Conservation (phyloP, 2,329 filamentous ascomycete genomes). For the Sporothrix pallida region DNA sequence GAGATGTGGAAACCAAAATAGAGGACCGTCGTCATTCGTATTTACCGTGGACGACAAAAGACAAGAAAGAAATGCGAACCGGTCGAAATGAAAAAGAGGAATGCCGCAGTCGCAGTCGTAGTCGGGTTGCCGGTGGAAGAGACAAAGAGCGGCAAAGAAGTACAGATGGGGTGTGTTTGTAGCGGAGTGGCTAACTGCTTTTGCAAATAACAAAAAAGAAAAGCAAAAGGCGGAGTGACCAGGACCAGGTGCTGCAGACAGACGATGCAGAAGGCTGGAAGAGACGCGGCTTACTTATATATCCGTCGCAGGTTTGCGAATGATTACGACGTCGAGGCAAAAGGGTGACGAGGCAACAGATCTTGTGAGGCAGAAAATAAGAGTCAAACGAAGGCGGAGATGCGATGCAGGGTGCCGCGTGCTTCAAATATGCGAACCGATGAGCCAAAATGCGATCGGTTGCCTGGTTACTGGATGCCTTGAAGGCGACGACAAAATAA, state of each 20-base stretch:
- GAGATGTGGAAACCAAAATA: background rate
- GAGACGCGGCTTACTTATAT: conserved; percentile 12
- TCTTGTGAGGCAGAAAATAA: background rate
- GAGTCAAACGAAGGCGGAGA: background rate
- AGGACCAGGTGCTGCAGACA: background rate
- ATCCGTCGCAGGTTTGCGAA: conserved; percentile 12
- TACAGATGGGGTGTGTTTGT: conserved; percentile 21
- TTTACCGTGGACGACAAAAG: no score
- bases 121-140: conserved; percentile 6
- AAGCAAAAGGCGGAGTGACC: background rate
- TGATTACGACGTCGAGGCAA: background rate
- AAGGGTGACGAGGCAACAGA: background rate
- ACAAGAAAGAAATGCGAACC: background rate
- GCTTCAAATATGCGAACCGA: conserved; percentile 28
- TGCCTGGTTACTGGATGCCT: conserved; percentile 25
- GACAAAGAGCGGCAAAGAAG: conserved; percentile 10
- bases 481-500: background rate
- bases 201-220: no score
- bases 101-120: background rate
- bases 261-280: background rate
- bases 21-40: background rate
- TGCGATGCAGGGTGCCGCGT: conserved; percentile 7
- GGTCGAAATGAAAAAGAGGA: conserved; percentile 1
- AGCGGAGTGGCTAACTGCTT: conserved; percentile 18
- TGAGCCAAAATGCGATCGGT: background rate